Evolutionary conservation across 306 rosid species (phyloP), one percentile per base, ranked within the genome.

Genomic region (Malus asiatica): DNA sequence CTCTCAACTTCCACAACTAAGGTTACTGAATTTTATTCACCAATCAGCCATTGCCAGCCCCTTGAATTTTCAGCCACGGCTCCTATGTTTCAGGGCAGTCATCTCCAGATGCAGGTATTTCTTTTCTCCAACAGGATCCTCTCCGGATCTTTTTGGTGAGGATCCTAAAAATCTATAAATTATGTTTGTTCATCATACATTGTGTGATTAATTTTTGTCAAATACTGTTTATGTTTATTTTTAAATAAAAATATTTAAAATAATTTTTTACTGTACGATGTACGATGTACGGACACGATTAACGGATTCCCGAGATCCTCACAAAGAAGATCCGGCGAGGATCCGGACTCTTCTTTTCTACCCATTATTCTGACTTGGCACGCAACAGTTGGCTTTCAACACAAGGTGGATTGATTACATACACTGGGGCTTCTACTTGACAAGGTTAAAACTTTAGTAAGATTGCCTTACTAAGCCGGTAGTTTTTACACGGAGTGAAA

Each of bases 21-120:
- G 42, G 18, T 48, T 67, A 23, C 48, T 73, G 30, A 67, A 23
- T 66, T 72, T 23, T 23, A 71, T 27, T 51, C 59, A 61, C 68
- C 86, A 85, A 85, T 88, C 87, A 71, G 62, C 30, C 1, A 15
- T 8, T 20, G 58, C 84, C 93, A 88, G 9, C 44, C 51, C 16
- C 12, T 48, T 22, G 42, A 20, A 46, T 59, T 73, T 58, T 3
- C 14, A 30, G 16, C 55, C 27, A 44, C 27, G 4, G 30, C 32
- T 74, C 77, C 77, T 19, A 74, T 27, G 61, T 74, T 61, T 74
- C 59, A 29, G 70, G 68, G 59, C 20, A 60, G 67, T 55, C 60
- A 14, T 48, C 19, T 15, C 55, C 55, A 5, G 55, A 15, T 15
- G 55, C 55, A 15, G 55, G 20, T 48, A 15, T 48, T 15, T 15